phyloP scores from a whole-genome alignment of 441 rosid genomes.

The Pelargonium cotyledonis region DNA sequence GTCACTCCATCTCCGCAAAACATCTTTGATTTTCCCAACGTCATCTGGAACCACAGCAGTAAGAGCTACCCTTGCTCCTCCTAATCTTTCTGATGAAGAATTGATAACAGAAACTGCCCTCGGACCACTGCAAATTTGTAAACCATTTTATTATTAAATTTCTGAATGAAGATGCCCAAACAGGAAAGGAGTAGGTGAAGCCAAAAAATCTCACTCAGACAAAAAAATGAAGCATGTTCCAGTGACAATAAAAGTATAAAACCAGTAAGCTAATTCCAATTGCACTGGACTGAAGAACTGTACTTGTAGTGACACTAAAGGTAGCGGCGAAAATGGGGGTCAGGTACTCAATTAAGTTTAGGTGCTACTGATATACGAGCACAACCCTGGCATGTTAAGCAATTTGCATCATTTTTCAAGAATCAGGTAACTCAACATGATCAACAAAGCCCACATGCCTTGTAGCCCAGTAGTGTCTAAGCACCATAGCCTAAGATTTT shows the following conservation, averaged over 20 bases:
- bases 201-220: background rate
- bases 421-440: conserved; percentile 7
- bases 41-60: conserved; percentile 81
- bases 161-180: background rate
- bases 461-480: background rate
- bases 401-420: background rate
- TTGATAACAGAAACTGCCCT: conserved; percentile 67
- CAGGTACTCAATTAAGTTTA: background rate
- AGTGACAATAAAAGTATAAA: background rate
- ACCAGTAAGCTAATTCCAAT: background rate
- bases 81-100: conserved; percentile 77
- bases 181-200: background rate
- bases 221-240: background rate
- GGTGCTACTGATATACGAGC: background rate
- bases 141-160: conserved; percentile 10
- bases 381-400: background rate
- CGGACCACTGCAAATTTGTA: conserved; percentile 63
- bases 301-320: background rate
- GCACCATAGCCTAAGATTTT: background rate
- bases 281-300: background rate
- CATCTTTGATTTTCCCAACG: conserved; percentile 56
- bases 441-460: background rate
- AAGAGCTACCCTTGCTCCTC: conserved; percentile 71
- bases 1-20: conserved; percentile 74
- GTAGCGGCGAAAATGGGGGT: background rate